Base-by-base conservation (phyloP, 176 grass and related monocot genomes). In the Luzula sylvatica region DNA sequence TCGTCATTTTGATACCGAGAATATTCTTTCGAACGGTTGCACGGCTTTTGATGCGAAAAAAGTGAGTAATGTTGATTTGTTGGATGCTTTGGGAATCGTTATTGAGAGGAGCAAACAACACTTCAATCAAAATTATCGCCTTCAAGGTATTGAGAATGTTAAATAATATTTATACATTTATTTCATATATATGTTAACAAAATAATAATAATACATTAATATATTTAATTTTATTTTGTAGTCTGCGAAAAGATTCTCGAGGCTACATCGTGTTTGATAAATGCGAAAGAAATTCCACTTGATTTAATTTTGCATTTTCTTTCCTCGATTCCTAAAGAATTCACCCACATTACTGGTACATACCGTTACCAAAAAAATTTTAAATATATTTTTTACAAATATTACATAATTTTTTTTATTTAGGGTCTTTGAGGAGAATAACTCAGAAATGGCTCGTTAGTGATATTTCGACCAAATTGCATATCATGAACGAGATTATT, bases 61-160 rank as follows among this genome's bases (percentile, higher is more conserved):
- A 44, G 47, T 13, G 46, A 78, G 28, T 60, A 28, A 57, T 76
- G 42, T 42, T 49, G 76, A 85, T 75, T 56, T 95, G 28, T 70
- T 88, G 61, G 83, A 95, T 73, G 80, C 32, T 69, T 70, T 95
- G 51, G 75, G 80, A 70, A 70, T 73, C 65, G 61, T 95, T 66
- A 70, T 70, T 23, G 83, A 95, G 80, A 95, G 73, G 72, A 95
- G 80, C 66, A 95, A 95, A 75, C 89, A 95, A 7, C 89, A 95
- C 46, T 88, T 88, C 20, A 95, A 95, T 84, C 77, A 79, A 52
- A 95, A 95, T 25, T 95, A 95, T 78, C 89, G 89, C 24, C 66
- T 81, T n/a, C 83, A 88, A 88, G 89, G 89, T 88, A 48, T 15
- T 67, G 11, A 39, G 28, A 12, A 46, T 75, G 56, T 58, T n/a